Evolutionary conservation across 2,329 filamentous ascomycete species (phyloP).

Genomic region (Rosellinia necatrix): DNA sequence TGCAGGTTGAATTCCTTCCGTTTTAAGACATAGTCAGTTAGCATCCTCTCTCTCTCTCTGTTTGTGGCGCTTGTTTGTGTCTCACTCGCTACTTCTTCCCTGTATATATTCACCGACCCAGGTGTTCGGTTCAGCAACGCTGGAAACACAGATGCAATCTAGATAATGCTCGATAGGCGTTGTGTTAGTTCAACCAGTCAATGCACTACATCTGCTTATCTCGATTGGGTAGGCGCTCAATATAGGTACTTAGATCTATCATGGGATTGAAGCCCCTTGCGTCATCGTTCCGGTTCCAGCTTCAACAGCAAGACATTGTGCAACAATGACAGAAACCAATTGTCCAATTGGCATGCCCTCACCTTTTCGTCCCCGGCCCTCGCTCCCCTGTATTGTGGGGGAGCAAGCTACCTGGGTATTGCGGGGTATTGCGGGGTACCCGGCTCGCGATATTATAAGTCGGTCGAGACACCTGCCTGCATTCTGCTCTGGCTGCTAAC

Average conservation of each 20-base stretch:
- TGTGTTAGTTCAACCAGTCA: too few species aligned
- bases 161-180: too few species aligned
- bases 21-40: too few species aligned
- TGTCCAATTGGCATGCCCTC: not conserved
- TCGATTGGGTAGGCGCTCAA: too few species aligned
- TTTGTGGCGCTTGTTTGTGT: too few species aligned
- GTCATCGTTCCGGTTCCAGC: too few species aligned
- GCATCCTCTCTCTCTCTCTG: too few species aligned
- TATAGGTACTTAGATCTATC: too few species aligned
- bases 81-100: not conserved
- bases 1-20: too few species aligned
- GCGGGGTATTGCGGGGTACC: constrained; percentile 15
- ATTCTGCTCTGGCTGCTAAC: not conserved
- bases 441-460: not conserved
- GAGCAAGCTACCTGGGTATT: too few species aligned
- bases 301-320: not conserved
- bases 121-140: not conserved
- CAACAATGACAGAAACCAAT: constrained; percentile 6
- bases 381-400: constrained; percentile 5
- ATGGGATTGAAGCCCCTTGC: too few species aligned
- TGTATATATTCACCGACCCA: not conserved
- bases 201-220: too few species aligned
- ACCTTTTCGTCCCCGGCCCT: not conserved
- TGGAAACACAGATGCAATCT: not conserved
- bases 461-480: constrained; percentile 11